phyloP scores from a whole-genome alignment of 768 basidiomycete species.

The Fistulinella prunicolor region DNA sequence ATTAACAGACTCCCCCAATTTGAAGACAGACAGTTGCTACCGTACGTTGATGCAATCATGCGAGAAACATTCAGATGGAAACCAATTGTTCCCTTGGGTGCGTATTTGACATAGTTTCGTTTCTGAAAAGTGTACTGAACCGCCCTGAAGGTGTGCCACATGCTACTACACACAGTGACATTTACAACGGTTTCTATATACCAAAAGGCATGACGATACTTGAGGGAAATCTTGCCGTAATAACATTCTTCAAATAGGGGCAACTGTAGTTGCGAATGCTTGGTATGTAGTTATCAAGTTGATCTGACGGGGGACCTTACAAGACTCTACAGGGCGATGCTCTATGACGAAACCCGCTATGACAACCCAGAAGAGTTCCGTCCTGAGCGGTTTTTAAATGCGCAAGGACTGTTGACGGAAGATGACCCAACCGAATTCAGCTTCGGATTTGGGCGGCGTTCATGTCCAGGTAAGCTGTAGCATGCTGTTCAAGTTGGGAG shows the following conservation, averaged over 20 bases:
- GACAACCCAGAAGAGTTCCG: slow-evolving; percentile 9
- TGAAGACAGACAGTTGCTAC: slow-evolving; percentile 18
- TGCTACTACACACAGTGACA: slow-evolving; percentile 33
- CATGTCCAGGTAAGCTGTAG: slow-evolving; percentile 1
- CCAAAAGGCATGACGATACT: slow-evolving; percentile 37
- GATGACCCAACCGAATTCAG: slow-evolving; percentile 1
- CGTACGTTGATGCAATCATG: slow-evolving; percentile 16
- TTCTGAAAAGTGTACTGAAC: background rate
- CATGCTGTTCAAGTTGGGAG: background rate
- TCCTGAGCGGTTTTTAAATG: slow-evolving; percentile 14
- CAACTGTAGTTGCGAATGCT: slow-evolving; percentile 3
- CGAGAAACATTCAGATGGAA: slow-evolving; percentile 18
- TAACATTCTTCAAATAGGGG: slow-evolving; percentile 1
- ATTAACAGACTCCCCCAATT: slow-evolving; percentile 11
- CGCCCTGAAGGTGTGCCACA: slow-evolving; percentile 17
- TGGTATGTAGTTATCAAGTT: slow-evolving; percentile 1
- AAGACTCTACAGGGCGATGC: slow-evolving; percentile 5
- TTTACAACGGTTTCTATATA: slow-evolving; percentile 45
- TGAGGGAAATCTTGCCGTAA: background rate
- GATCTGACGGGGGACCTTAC: background rate
- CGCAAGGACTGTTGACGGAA: slow-evolving; percentile 4
- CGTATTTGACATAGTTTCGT: background rate
- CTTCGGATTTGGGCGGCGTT: slow-evolving; percentile 10
- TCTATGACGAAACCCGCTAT: slow-evolving; percentile 11
- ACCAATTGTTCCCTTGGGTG: slow-evolving; percentile 15